phyloP scores from a whole-genome alignment of 2,329 filamentous ascomycete genomes.

The Cercospora canescens region DNA sequence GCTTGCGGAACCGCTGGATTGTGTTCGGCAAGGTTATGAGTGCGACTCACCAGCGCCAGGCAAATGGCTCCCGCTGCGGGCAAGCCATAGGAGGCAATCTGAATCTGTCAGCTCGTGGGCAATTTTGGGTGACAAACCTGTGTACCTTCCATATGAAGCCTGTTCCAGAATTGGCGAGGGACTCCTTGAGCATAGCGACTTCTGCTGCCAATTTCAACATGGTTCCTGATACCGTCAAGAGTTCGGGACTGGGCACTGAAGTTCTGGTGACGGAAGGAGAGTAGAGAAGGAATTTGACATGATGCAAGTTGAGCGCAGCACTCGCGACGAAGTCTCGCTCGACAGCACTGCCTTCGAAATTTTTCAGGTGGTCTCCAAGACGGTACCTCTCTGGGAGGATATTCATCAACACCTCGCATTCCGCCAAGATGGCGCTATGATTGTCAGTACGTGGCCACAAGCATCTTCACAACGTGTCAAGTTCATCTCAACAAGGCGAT shows the following conservation, averaged over 20 bases:
- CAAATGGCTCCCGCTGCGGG: slow-evolving; percentile 39
- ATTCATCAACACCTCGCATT: slow-evolving; percentile 28
- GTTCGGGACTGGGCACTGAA: slow-evolving; percentile 27
- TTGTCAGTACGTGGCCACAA: neutral
- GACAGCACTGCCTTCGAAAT: slow-evolving; percentile 15
- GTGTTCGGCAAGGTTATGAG: neutral
- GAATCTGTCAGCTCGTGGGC: slow-evolving; percentile 5
- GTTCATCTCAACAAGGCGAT: too few relatives aligned
- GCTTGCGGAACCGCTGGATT: slow-evolving; percentile 20
- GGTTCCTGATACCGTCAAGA: slow-evolving; percentile 30
- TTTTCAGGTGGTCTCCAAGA: slow-evolving; percentile 11
- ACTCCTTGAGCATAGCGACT: slow-evolving; percentile 32
- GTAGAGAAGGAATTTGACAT: slow-evolving; percentile 36
- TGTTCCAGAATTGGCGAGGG: slow-evolving; percentile 38
- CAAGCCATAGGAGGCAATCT: slow-evolving; percentile 39
- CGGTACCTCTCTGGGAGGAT: slow-evolving; percentile 31
- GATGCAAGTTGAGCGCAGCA: slow-evolving; percentile 36
- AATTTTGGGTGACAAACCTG: slow-evolving; percentile 3
- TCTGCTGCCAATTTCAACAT: slow-evolving; percentile 37
- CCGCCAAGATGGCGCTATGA: neutral
- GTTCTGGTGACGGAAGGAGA: slow-evolving; percentile 26
- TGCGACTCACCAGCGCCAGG: slow-evolving; percentile 30
- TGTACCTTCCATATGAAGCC: slow-evolving; percentile 37
- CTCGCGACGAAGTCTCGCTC: slow-evolving; percentile 38
- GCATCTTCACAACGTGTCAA: too few relatives aligned